Base-by-base conservation (phyloP, 257 asterid species). In the Jacaranda mimosifolia region DNA sequence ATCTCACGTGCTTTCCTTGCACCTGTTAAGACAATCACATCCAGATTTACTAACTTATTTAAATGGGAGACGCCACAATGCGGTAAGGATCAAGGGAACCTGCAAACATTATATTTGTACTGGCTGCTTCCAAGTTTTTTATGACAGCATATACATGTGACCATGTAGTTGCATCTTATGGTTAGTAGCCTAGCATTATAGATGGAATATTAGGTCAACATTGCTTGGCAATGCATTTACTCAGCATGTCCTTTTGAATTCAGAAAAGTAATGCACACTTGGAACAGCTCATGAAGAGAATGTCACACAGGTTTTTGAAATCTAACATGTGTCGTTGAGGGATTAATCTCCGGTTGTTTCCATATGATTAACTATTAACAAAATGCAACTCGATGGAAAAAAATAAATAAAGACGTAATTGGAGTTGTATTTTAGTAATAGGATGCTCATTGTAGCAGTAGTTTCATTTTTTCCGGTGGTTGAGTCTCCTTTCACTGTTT, bases 1-100 rank as follows among this genome's bases (percentile, higher is more conserved):
- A 92, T 78, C 86, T 94, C 98, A 3, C 97, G 98, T 7, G 96
- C 97, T 82, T 91, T 92, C 83, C 88, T 92, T 66, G 97, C 93
- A 76, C 98, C 98, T 94, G 84, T 74, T 71, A 1, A 65, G 68
- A 67, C 39, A 80, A 67, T 51, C 0, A n/a, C 73, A 74, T 40
- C 68, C 75, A 70, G 19, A 51, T 77, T 72, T 21, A 83, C 51
- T 45, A 78, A 76, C 19, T 55, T 7, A 59, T 51, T 38, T 36
- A 38, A 63, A 81, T 48, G 59, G 52, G 19, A 68, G 56, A 12
- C 26, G 64, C 64, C 46, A 51, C 63, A 64, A 57, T 39, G 18
- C 21, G 57, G 35, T 17, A 39, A 52, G 46, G 35, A 60, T 43
- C 39, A 69, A 13, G 62, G 68, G 40, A 63, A 73, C 59, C 19